phyloP scores from a whole-genome alignment of 202 grass and related monocot genomes.

The Digitaria exilis region DNA sequence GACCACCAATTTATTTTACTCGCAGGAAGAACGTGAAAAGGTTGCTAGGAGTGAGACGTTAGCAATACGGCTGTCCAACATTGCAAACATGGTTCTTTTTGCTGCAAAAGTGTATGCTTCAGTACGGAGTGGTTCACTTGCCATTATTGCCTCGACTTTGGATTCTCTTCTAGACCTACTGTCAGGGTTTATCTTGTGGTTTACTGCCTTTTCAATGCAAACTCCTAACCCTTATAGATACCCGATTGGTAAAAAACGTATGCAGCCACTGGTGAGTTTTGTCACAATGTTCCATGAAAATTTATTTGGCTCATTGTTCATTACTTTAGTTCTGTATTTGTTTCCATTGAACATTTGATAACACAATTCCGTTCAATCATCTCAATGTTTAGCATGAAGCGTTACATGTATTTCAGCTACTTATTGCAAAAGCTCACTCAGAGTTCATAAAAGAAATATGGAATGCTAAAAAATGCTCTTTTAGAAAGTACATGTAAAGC shows the following conservation, averaged over 20 bases:
- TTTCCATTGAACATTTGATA: not conserved
- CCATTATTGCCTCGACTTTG: constrained; percentile 97
- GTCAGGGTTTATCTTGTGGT: constrained; percentile 98
- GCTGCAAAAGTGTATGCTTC: constrained; percentile 98
- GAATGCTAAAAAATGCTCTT: not conserved
- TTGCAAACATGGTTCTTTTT: constrained; percentile 98
- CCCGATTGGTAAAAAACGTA: constrained; percentile 94
- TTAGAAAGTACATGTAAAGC: not conserved
- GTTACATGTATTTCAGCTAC: not conserved
- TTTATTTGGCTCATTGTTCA: constrained; percentile 15
- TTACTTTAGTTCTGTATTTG: not conserved
- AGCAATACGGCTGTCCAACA: constrained; percentile 83
- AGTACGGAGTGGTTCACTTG: constrained; percentile 80
- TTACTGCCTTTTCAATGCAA: constrained; percentile 98
- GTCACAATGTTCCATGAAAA: not conserved
- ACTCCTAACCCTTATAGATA: constrained; percentile 96
- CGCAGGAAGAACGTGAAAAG: constrained; percentile 85
- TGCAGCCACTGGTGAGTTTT: constrained; percentile 91
- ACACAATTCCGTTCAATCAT: not conserved
- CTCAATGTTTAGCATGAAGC: not conserved
- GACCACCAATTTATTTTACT: not conserved
- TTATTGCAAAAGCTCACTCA: not conserved
- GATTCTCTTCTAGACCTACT: constrained; percentile 96
- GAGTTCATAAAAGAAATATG: not conserved
- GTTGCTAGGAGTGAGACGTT: constrained; percentile 80